phyloP scores from a whole-genome alignment of 768 basidiomycete genomes.

The Amanita pallidorosea region DNA sequence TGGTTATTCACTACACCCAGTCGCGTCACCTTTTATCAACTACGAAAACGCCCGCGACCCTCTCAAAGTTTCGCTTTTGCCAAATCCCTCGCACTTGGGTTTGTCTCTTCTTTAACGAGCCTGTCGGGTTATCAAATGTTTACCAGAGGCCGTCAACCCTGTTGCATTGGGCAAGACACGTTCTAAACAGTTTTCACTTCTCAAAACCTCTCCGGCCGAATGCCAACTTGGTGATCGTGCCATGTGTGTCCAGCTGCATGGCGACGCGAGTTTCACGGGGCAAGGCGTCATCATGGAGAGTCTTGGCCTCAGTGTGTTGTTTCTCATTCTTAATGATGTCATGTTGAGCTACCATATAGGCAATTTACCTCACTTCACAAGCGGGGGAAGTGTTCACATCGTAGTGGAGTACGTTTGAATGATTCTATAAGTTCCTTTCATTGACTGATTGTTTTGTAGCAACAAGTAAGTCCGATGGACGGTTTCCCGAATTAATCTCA shows the following conservation, averaged over 20 bases:
- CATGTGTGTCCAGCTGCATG: slow-evolving; percentile 86
- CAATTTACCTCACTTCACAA: slow-evolving; percentile 84
- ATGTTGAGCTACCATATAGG: slow-evolving; percentile 25
- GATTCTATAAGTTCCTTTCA: neutral
- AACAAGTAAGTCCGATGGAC: slow-evolving; percentile 37
- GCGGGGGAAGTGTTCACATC: slow-evolving; percentile 82
- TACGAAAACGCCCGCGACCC: slow-evolving; percentile 39
- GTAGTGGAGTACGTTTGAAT: slow-evolving; percentile 69
- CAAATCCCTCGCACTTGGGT: slow-evolving; percentile 75
- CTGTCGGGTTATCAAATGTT: neutral
- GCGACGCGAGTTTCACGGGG: slow-evolving; percentile 85
- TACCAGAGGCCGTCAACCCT: slow-evolving; percentile 74
- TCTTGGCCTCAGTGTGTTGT: slow-evolving; percentile 62
- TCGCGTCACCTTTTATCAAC: slow-evolving; percentile 50
- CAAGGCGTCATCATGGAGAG: slow-evolving; percentile 89
- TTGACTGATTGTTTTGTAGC: slow-evolving; percentile 18
- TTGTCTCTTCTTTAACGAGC: slow-evolving; percentile 5
- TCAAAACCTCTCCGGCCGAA: slow-evolving; percentile 49
- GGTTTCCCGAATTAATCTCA: slow-evolving; percentile 1
- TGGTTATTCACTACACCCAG: slow-evolving; percentile 19
- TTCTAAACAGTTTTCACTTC: slow-evolving; percentile 78
- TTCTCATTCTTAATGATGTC: neutral
- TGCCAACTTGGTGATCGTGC: slow-evolving; percentile 57
- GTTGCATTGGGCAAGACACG: slow-evolving; percentile 85
- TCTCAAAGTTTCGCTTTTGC: slow-evolving; percentile 68